These are phyloP conservation scores for Adansonia madagascariensis DNA, from an alignment of 441 rosid genomes.

Conservation along the genomic window DNA sequence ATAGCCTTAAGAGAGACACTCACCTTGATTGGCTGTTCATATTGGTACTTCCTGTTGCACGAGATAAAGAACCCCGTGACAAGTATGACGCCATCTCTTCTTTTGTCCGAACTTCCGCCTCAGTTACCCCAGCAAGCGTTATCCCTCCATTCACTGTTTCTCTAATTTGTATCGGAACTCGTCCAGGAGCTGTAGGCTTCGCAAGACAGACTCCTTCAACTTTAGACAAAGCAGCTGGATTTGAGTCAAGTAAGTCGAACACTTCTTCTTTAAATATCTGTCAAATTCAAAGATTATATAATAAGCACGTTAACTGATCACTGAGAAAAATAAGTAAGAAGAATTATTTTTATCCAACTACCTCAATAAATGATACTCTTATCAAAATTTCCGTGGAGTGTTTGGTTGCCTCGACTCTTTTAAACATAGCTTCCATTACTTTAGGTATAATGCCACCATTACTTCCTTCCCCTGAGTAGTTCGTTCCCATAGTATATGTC, in stretches of 20 bases:
- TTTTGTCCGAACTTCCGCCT: slow-evolving; percentile 80
- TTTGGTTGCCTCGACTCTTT: slow-evolving; percentile 50
- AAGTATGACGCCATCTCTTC: slow-evolving; percentile 88
- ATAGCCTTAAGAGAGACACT: neutral
- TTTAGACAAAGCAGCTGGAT: slow-evolving; percentile 47
- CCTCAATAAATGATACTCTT: slow-evolving; percentile 95
- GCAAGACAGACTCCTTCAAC: slow-evolving; percentile 46
- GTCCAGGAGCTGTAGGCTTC: slow-evolving; percentile 54
- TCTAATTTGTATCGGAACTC: slow-evolving; percentile 84
- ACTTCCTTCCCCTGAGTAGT: slow-evolving; percentile 66
- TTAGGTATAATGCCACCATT: slow-evolving; percentile 74
- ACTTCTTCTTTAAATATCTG: slow-evolving; percentile 98
- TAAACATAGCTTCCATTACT: slow-evolving; percentile 82
- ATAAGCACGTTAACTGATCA: neutral
- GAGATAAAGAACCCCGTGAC: slow-evolving; percentile 74
- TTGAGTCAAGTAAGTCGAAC: slow-evolving; percentile 80
- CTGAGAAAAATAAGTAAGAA: neutral
- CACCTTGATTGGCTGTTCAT: slow-evolving; percentile 99
- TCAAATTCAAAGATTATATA: neutral
- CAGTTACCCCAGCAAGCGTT: slow-evolving; percentile 91
- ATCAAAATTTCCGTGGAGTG: slow-evolving; percentile 67
- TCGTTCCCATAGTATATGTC: slow-evolving; percentile 96
- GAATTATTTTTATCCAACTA: slow-evolving; percentile 19
- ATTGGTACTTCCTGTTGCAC: slow-evolving; percentile 95
- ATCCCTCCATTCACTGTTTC: slow-evolving; percentile 91